phyloP scores from a whole-genome alignment of 2,329 filamentous ascomycete species.

The Colletotrichum kahawae region DNA sequence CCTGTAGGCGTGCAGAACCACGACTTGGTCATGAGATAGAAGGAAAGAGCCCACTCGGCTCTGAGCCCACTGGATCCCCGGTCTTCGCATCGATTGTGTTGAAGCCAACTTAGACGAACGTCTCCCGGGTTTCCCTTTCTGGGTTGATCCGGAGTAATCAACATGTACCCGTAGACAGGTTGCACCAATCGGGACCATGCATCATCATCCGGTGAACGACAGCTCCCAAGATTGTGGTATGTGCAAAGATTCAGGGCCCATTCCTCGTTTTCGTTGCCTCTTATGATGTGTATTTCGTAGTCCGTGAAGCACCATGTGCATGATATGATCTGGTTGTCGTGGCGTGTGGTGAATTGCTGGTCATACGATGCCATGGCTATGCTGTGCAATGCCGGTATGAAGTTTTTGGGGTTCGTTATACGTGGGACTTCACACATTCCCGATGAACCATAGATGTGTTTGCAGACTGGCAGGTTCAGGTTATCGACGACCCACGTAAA shows the following conservation, averaged over 20 bases:
- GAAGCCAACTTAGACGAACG: neutral
- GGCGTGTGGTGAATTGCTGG: neutral
- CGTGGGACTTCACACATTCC: too few relatives aligned
- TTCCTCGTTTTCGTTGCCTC: neutral
- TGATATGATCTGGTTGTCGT: neutral
- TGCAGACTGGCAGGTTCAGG: neutral
- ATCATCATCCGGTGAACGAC: neutral
- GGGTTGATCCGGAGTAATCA: neutral
- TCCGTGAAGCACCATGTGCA: neutral
- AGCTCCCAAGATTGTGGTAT: neutral
- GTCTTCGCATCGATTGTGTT: neutral
- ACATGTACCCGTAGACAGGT: too few relatives aligned
- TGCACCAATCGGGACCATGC: neutral
- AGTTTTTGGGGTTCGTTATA: too few relatives aligned
- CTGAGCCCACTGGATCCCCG: fast-evolving
- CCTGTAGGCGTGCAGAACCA: neutral
- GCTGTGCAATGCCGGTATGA: neutral
- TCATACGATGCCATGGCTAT: neutral
- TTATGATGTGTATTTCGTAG: neutral
- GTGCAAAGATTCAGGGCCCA: neutral
- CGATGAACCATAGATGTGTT: neutral
- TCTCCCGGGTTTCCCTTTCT: neutral
- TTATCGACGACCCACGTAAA: neutral
- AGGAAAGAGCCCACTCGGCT: neutral
- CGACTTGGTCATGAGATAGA: neutral